Evolutionary conservation across 176 grass and related monocot species (phyloP).

Genomic region (Avena atlantica): DNA sequence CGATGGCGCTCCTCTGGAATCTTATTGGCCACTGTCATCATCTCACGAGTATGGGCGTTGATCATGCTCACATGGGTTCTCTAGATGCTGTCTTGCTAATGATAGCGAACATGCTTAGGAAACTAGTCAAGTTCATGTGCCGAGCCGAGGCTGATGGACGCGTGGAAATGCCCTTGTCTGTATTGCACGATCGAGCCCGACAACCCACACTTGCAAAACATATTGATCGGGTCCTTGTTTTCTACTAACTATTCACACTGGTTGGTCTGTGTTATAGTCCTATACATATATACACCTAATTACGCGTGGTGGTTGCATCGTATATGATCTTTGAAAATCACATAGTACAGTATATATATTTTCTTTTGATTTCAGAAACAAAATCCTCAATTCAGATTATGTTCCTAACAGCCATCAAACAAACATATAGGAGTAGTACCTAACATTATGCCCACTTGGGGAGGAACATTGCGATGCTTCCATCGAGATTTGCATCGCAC

Average conservation of each 20-base stretch:
- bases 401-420: constrained; percentile 25
- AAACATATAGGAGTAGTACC: not conserved
- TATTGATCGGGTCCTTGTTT: not conserved
- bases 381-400: not conserved
- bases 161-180: constrained; percentile 10
- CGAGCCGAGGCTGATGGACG: constrained; percentile 8
- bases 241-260: not conserved
- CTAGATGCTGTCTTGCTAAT: constrained; percentile 45
- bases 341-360: too few species aligned
- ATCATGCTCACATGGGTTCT: constrained; percentile 44
- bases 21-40: constrained; percentile 26
- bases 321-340: not conserved
- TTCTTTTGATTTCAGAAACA: not conserved
- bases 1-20: not conserved
- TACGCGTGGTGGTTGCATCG: not conserved
- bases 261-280: not conserved
- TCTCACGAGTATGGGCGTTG: constrained; percentile 21
- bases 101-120: not conserved
- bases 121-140: constrained; percentile 15
- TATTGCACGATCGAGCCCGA: constrained; percentile 1
- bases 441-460: constrained; percentile 18
- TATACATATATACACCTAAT: not conserved
- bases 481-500: constrained; percentile 7
- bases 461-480: not conserved
- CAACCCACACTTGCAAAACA: constrained; percentile 9